These are phyloP conservation scores for Emergomyces pasteurianus DNA, from an alignment of 2,329 filamentous ascomycete genomes.

Conservation along the genomic window DNA sequence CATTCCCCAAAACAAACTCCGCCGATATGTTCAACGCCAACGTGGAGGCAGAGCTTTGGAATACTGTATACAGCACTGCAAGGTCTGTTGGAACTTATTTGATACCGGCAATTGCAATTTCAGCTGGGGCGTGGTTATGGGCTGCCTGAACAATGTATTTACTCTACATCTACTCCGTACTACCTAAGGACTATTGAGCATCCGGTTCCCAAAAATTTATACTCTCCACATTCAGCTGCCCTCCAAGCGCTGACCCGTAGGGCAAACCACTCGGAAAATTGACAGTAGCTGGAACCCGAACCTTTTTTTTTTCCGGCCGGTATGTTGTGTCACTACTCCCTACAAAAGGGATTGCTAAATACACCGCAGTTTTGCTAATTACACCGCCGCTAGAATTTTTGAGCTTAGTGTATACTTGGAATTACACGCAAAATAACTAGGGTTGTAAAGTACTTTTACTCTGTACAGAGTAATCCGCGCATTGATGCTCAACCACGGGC, in stretches of 20 bases:
- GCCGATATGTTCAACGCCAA: conserved; percentile 15
- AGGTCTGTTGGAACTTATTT: background rate
- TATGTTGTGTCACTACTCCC: no score
- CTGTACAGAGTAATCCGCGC: no score
- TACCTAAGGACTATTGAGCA: background rate
- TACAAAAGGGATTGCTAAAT: no score
- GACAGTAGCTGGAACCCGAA: background rate
- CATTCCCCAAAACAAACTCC: conserved; percentile 31
- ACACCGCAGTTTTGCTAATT: no score
- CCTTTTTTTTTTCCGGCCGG: background rate
- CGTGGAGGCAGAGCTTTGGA: background rate
- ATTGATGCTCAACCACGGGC: no score
- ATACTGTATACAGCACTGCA: background rate
- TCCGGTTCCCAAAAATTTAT: background rate
- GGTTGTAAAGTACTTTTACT: no score
- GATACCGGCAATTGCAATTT: background rate
- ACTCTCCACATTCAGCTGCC: background rate
- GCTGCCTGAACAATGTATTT: background rate
- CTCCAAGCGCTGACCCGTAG: background rate
- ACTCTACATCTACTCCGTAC: background rate
- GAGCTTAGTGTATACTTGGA: no score
- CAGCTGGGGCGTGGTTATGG: background rate
- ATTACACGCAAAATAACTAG: no score
- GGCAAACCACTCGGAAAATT: background rate
- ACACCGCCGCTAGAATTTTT: no score